These are phyloP conservation scores for Phytophthora constricta DNA, from an alignment of 352 stramenopile species.

Conservation along the genomic window DNA sequence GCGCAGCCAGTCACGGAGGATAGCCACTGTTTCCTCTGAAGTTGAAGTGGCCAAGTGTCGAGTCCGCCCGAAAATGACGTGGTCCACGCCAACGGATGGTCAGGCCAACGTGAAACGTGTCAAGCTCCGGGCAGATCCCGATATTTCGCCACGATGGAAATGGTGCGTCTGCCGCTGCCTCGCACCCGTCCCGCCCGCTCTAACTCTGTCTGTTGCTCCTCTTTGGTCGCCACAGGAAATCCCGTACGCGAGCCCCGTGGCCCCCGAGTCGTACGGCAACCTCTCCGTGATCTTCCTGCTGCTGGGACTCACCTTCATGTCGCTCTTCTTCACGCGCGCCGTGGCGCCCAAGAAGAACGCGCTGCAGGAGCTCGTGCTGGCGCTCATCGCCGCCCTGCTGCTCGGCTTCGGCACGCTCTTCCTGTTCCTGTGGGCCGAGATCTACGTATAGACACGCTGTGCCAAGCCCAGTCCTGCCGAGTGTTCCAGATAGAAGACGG, in stretches of 20 bases:
- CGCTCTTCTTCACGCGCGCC: constrained; percentile 83
- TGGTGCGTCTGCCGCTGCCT: constrained; percentile 28
- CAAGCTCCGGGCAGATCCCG: constrained; percentile 36
- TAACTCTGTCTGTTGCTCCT: neutral
- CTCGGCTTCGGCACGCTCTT: constrained; percentile 86
- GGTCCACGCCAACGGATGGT: no score
- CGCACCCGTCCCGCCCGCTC: neutral
- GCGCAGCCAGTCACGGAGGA: no score
- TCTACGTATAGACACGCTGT: constrained; percentile 76
- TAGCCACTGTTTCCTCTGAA: no score
- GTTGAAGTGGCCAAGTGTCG: no score
- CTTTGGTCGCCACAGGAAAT: constrained; percentile 59
- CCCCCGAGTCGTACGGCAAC: constrained; percentile 71
- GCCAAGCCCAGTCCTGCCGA: constrained; percentile 3
- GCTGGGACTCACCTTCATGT: constrained; percentile 78
- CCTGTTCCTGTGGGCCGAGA: constrained; percentile 88
- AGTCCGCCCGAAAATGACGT: no score
- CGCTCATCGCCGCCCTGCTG: constrained; percentile 71
- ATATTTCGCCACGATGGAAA: constrained; percentile 45
- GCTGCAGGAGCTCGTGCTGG: constrained; percentile 68
- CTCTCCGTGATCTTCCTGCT: constrained; percentile 66
- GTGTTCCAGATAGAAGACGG: constrained; percentile 26
- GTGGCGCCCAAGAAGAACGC: constrained; percentile 83
- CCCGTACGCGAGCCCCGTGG: constrained; percentile 82
- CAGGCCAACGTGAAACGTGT: constrained; percentile 33